phyloP scores from a whole-genome alignment of 2,329 filamentous ascomycete genomes.

The Cercospora sp. region DNA sequence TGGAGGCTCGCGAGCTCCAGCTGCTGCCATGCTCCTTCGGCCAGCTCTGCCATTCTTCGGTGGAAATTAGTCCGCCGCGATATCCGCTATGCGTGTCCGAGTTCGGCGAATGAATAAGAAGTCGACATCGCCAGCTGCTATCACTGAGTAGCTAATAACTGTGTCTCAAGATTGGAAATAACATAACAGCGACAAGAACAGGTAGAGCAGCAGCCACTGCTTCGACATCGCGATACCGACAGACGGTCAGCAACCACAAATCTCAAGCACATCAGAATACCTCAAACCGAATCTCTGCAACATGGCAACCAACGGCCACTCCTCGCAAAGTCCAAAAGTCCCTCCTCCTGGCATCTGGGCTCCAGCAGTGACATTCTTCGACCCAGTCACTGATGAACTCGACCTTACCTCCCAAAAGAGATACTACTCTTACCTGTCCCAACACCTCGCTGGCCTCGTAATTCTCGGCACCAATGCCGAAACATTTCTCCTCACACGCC shows the following conservation, averaged over 20 bases:
- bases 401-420: constrained; percentile 46
- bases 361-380: constrained; percentile 51
- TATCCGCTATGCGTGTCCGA: constrained; percentile 11
- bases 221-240: background rate
- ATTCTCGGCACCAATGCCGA: constrained; percentile 52
- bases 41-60: constrained; percentile 1
- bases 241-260: background rate
- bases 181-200: background rate
- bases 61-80: constrained; percentile 9
- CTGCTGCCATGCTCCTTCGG: background rate
- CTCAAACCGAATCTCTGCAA: background rate
- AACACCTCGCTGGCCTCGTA: constrained; percentile 48
- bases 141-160: background rate
- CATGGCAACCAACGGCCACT: constrained; percentile 26
- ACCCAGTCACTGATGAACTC: constrained; percentile 43
- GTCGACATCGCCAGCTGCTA: background rate
- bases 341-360: constrained; percentile 49
- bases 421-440: constrained; percentile 49
- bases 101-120: constrained; percentile 12
- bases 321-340: constrained; percentile 44
- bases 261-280: background rate
- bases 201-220: background rate
- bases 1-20: background rate
- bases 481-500: constrained; percentile 49
- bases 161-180: background rate